phyloP scores from a whole-genome alignment of 2,329 filamentous ascomycete genomes.

The Neofusicoccum sp. region DNA sequence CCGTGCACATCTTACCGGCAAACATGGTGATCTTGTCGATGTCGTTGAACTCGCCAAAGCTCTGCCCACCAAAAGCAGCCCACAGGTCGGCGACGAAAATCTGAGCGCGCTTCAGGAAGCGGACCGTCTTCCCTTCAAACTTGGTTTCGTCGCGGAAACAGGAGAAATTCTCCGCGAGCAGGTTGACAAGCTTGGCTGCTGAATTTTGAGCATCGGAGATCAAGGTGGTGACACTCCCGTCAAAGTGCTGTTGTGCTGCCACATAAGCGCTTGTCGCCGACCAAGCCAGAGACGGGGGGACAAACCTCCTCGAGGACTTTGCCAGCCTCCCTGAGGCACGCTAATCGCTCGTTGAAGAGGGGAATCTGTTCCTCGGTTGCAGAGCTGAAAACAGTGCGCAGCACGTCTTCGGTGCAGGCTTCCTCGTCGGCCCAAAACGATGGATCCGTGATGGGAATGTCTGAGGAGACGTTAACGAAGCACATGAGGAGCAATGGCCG shows the following conservation, averaged over 20 bases:
- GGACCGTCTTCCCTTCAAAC: slow-evolving; percentile 75
- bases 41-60: slow-evolving; percentile 80
- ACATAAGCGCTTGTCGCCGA: not conserved
- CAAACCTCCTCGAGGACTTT: slow-evolving; percentile 74
- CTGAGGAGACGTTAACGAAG: slow-evolving; percentile 46
- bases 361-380: slow-evolving; percentile 86
- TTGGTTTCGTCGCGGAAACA: slow-evolving; percentile 82
- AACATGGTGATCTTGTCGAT: slow-evolving; percentile 99
- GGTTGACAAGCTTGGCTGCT: slow-evolving; percentile 81
- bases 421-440: slow-evolving; percentile 81
- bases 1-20: slow-evolving; percentile 56
- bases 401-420: slow-evolving; percentile 72
- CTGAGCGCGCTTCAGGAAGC: slow-evolving; percentile 90
- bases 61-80: slow-evolving; percentile 87
- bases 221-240: slow-evolving; percentile 72
- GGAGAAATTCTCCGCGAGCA: slow-evolving; percentile 77
- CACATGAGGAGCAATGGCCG: not conserved
- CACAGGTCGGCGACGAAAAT: slow-evolving; percentile 95
- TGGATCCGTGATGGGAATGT: slow-evolving; percentile 84
- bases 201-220: slow-evolving; percentile 75
- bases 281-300: not conserved
- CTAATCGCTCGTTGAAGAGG: slow-evolving; percentile 74
- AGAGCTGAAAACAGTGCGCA: slow-evolving; percentile 82
- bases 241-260: slow-evolving; percentile 62
- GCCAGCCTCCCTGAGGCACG: slow-evolving; percentile 81